phyloP scores from a whole-genome alignment of 805 yeast species.

The Starmerella powellii region DNA sequence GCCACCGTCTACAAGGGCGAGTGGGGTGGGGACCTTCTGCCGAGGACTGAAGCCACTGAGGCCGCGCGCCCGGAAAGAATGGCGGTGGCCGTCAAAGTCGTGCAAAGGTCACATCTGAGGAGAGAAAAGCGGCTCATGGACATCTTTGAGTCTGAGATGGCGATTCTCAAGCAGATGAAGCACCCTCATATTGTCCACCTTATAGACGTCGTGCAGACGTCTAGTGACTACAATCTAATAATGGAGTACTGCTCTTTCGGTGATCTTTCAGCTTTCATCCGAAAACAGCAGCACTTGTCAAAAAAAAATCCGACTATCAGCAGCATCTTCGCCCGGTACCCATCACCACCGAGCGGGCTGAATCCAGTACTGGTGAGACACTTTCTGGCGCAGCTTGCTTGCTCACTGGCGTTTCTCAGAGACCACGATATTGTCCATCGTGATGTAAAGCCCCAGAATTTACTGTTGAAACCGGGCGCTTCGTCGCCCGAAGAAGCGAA shows the following conservation, averaged over 20 bases:
- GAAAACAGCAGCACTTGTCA: conserved; percentile 58
- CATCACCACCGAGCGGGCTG: conserved; percentile 65
- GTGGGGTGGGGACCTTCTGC: conserved; percentile 15
- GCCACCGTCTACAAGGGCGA: conserved; percentile 89
- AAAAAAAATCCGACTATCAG: conserved; percentile 68
- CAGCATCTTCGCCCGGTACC: conserved; percentile 66
- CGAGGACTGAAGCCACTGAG: too few relatives aligned
- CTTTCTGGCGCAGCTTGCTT: conserved; percentile 73
- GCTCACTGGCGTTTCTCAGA: conserved; percentile 73
- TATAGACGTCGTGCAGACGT: conserved; percentile 68
- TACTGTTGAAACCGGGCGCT: conserved; percentile 67
- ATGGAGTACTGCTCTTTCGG: conserved; percentile 98
- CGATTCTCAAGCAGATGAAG: conserved; percentile 71
- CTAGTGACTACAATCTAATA: conserved; percentile 66
- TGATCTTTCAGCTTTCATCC: conserved; percentile 77
- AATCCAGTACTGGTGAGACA: conserved; percentile 69
- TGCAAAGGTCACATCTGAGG: conserved; percentile 58
- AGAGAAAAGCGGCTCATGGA: conserved; percentile 70
- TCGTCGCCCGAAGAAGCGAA: conserved; percentile 48
- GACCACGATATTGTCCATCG: conserved; percentile 80
- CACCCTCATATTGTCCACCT: conserved; percentile 90
- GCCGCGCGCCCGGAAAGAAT: too few relatives aligned
- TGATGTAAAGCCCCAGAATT: conserved; percentile 89
- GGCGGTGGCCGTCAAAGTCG: conserved; percentile 76
- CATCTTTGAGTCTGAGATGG: conserved; percentile 84